A percentile compares a stretch with the other conserved stretches of the same genome.
phyloP scores from a whole-genome alignment of 1,284 basidiomycete species.

The Marasmius sp. region DNA sequence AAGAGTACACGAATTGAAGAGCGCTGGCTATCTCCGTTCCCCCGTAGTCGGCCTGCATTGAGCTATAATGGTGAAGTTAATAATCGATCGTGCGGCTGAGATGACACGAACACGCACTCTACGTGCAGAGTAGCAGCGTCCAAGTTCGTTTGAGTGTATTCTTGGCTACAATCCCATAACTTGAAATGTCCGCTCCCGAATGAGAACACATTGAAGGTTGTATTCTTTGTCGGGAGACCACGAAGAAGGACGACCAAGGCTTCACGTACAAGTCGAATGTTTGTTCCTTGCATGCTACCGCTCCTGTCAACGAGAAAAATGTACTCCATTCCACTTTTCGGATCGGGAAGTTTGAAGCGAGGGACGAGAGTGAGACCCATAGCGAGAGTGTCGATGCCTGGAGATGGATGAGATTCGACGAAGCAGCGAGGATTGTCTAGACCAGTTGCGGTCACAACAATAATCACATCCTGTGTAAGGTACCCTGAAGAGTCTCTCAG shows the following conservation, averaged over 20 bases:
- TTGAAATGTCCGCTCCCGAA: slow-evolving; percentile 21
- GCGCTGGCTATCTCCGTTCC: slow-evolving; percentile 4
- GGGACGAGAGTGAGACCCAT: slow-evolving; percentile 30
- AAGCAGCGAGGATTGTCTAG: slow-evolving; percentile 30
- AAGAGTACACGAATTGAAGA: neutral
- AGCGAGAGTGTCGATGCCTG: slow-evolving; percentile 19
- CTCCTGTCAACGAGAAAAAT: slow-evolving; percentile 36
- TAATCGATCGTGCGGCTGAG: neutral
- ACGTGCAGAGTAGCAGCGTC: slow-evolving; percentile 10
- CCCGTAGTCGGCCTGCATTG: slow-evolving; percentile 3
- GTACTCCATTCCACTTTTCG: slow-evolving; percentile 27
- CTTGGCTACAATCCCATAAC: slow-evolving; percentile 23
- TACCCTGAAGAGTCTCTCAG: slow-evolving; percentile 2
- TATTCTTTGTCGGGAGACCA: slow-evolving; percentile 23
- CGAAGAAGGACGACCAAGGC: slow-evolving; percentile 26
- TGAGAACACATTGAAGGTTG: slow-evolving; percentile 30
- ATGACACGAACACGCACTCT: neutral
- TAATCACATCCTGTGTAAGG: slow-evolving; percentile 20
- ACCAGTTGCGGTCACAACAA: slow-evolving; percentile 19
- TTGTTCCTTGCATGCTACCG: slow-evolving; percentile 28
- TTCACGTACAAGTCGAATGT: slow-evolving; percentile 25
- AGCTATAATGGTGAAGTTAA: neutral
- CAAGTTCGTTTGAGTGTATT: slow-evolving; percentile 20
- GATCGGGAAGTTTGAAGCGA: slow-evolving; percentile 24
- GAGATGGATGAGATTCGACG: slow-evolving; percentile 19